Base-by-base conservation (phyloP, 2,329 filamentous ascomycete species). In the Trichoderma gracile region DNA sequence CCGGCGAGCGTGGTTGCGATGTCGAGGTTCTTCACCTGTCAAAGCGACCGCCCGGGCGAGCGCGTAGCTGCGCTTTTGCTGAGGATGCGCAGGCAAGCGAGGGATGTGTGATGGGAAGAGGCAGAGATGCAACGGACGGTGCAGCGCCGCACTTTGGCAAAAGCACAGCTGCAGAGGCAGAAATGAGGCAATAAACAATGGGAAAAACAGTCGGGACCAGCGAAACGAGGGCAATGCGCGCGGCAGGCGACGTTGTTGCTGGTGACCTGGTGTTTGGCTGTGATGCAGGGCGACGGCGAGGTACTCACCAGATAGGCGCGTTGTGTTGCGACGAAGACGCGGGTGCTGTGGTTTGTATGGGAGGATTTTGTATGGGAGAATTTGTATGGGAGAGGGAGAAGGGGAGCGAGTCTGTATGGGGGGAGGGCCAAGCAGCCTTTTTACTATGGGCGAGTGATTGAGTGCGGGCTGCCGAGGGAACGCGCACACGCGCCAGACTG, bases 381-480 rank as follows among this genome's bases (percentile, higher is more conserved):
- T 82, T 84, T 86, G 84, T 85, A 85, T 86, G 83, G 81, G 82
- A 84, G 79, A 81, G 78, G 80, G 78, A 82, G 81, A 83, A 80
- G 81, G 79, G 75, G 77, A 78, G 79, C 78, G 71, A 79, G 80
- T 79, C 76, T 81, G 81, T 82, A 83, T 81, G 81, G 81, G 81
- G 80, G 78, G 75, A 78, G 77, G 77, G 78, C 78, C 78, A 78
- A 78, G 79, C 79, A 79, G 80, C 82, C 82, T 86, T 87, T 86
- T 86, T 85, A 86, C 83, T 85, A 83, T 83, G 83, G 80, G 81
- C 77, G 82, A 82, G 81, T 86, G 83, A 85, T 86, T 86, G 82
- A 78, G 81, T 75, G 77, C 74, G 74, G 63, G 25, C 50, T 66
- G 65, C 59, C 60, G 60, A 60, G 62, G 70, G 72, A 73, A 72